phyloP scores from a whole-genome alignment of 768 basidiomycete genomes.

The Russula foetens region DNA sequence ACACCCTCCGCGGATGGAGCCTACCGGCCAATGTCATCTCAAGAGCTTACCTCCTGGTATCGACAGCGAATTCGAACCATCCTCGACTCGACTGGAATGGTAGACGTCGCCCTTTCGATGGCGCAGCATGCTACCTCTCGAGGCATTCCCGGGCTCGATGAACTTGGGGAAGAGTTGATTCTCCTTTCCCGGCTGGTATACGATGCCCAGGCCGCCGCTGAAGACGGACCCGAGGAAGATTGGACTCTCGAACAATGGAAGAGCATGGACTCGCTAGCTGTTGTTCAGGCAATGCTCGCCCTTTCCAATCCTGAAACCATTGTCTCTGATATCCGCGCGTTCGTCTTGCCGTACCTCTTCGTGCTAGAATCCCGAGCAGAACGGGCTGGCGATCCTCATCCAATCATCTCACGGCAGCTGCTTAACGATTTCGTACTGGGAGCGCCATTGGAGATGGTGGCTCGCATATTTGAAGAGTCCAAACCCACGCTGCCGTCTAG shows the following conservation, averaged over 20 bases:
- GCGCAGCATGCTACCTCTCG: conserved; percentile 83
- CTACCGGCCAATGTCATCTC: conserved; percentile 33
- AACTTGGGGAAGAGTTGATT: conserved; percentile 85
- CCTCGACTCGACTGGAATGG: conserved; percentile 59
- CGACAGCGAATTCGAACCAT: conserved; percentile 50
- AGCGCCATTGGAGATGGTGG: conserved; percentile 57
- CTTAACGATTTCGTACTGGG: conserved; percentile 67
- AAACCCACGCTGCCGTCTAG: conserved; percentile 74
- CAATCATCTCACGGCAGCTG: conserved; percentile 50
- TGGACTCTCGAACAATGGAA: conserved; percentile 77
- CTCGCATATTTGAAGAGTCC: conserved; percentile 79
- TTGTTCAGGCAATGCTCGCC: conserved; percentile 69
- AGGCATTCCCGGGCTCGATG: conserved; percentile 70
- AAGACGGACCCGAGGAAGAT: conserved; percentile 40
- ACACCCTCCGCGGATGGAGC: conserved; percentile 2
- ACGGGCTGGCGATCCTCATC: conserved; percentile 65
- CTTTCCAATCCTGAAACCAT: conserved; percentile 61
- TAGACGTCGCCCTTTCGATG: conserved; percentile 69
- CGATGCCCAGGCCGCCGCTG: conserved; percentile 49
- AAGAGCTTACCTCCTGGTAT: conserved; percentile 71
- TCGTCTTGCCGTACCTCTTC: conserved; percentile 89
- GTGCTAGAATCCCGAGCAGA: conserved; percentile 87
- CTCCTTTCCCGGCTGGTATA: conserved; percentile 84
- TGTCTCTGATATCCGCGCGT: conserved; percentile 55
- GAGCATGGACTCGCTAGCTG: conserved; percentile 50